These are phyloP conservation scores for Ambrosiella xylebori DNA, from an alignment of 2,329 filamentous ascomycete genomes.

Conservation along the genomic window DNA sequence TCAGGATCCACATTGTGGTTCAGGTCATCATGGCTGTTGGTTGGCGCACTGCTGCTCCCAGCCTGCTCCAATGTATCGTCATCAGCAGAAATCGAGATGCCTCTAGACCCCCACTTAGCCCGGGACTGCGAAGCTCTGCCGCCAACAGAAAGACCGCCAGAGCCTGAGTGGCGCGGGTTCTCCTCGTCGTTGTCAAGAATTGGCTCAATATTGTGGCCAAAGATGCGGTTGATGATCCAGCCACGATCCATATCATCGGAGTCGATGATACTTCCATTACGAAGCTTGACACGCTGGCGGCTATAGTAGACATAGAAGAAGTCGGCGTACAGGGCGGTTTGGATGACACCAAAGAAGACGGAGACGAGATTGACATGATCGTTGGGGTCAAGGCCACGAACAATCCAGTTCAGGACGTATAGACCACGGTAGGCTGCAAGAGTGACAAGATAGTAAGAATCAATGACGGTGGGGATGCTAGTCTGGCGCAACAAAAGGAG, in stretches of 20 bases:
- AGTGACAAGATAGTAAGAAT: conserved; percentile 85
- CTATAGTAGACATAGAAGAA: conserved; percentile 97
- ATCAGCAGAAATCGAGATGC: conserved; percentile 50
- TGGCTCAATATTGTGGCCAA: conserved; percentile 40
- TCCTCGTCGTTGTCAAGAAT: conserved; percentile 40
- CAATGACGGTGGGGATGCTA: conserved; percentile 87
- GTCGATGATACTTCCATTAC: conserved; percentile 75
- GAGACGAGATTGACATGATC: conserved; percentile 53
- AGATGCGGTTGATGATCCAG: conserved; percentile 65
- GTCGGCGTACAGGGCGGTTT: conserved; percentile 79
- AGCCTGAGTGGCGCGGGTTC: conserved; percentile 25
- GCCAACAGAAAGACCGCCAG: conserved; percentile 13
- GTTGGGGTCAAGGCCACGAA: conserved; percentile 42
- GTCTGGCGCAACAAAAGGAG: conserved; percentile 83
- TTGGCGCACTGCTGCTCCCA: conserved; percentile 18
- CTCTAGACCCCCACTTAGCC: conserved; percentile 45
- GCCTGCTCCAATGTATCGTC: conserved; percentile 37
- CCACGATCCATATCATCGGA: conserved; percentile 72
- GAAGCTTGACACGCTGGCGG: conserved; percentile 81
- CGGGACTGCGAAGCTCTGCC: conserved; percentile 15
- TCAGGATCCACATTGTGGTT: conserved; percentile 38
- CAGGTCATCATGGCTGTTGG: conserved; percentile 24
- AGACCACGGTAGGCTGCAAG: conserved; percentile 76
- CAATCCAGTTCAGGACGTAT: conserved; percentile 86
- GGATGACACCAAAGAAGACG: conserved; percentile 72